Evolutionary conservation across 2,329 filamentous ascomycete species (phyloP).

Genomic region (Talaromyces sp.): DNA sequence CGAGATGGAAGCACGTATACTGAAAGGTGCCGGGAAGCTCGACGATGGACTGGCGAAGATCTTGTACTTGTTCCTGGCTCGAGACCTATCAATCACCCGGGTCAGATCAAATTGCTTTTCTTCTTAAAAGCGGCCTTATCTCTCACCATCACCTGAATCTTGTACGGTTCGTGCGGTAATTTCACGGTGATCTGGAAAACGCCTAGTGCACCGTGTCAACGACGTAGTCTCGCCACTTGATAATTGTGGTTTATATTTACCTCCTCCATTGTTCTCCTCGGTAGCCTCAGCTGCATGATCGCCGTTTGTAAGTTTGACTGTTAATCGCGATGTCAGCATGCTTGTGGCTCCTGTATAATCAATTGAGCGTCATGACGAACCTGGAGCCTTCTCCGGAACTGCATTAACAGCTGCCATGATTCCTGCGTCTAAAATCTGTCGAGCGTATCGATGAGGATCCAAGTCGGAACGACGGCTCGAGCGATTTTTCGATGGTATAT

Average conservation of each 20-base stretch:
- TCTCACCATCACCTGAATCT: conserved; percentile 78
- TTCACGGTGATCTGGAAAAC: conserved; percentile 72
- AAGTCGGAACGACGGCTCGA: background rate
- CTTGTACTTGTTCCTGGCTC: conserved; percentile 91
- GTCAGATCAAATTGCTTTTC: background rate
- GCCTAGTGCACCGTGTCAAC: conserved; percentile 32
- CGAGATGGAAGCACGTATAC: conserved; percentile 98
- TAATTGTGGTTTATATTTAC: conserved; percentile 25
- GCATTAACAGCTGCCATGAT: conserved; percentile 42
- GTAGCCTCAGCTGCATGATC: conserved; percentile 31
- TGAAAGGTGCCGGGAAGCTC: conserved; percentile 90
- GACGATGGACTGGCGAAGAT: conserved; percentile 93
- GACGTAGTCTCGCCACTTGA: background rate
- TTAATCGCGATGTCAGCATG: conserved; percentile 20
- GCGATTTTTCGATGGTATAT: background rate
- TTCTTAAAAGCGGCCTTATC: background rate
- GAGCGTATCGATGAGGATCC: background rate
- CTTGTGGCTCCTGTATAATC: background rate
- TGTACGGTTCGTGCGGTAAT: conserved; percentile 72
- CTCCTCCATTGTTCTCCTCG: conserved; percentile 36
- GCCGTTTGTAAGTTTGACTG: conserved; percentile 34
- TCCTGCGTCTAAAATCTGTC: conserved; percentile 16
- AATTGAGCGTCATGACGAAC: conserved; percentile 23
- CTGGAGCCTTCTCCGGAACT: conserved; percentile 39
- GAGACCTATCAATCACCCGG: conserved; percentile 60